Conservation (phyloP, 768 basidiomycete species). For the Amanita phalloides region DNA sequence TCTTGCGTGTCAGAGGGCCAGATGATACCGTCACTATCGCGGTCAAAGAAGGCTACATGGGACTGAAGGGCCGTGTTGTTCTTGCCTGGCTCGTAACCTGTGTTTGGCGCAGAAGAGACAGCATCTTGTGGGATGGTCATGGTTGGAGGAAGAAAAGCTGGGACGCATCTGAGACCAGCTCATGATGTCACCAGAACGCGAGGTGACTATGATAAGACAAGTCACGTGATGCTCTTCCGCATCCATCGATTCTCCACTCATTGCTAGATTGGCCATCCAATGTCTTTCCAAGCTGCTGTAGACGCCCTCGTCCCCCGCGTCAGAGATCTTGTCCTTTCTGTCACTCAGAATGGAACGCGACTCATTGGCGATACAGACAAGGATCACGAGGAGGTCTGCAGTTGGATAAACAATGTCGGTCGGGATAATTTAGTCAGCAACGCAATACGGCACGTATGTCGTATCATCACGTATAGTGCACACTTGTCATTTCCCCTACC, state of each 20-base stretch:
- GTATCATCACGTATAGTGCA: neutral
- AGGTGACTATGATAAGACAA: neutral
- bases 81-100: conserved; percentile 17
- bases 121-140: conserved; percentile 25
- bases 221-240: conserved; percentile 17
- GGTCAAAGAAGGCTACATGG: conserved; percentile 36
- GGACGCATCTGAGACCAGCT: neutral
- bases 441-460: conserved; percentile 37
- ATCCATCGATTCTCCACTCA: conserved; percentile 25
- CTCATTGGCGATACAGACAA: conserved; percentile 44
- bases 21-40: conserved; percentile 32
- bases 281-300: conserved; percentile 45
- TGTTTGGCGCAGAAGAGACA: conserved; percentile 18
- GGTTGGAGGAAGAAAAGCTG: neutral
- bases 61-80: conserved; percentile 27
- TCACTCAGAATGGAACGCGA: conserved; percentile 30
- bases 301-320: conserved; percentile 35
- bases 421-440: conserved; percentile 35
- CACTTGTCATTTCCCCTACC: neutral
- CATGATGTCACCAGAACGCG: neutral
- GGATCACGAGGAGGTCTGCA: conserved; percentile 51
- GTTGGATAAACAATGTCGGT: conserved; percentile 62
- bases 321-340: conserved; percentile 46
- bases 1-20: conserved; percentile 33
- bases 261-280: conserved; percentile 17